Percentiles rank a stretch among this genome's conserved stretches.
These are phyloP conservation scores for Tricholoma flavovirens DNA, from an alignment of 768 basidiomycete genomes.

Conservation along the genomic window DNA sequence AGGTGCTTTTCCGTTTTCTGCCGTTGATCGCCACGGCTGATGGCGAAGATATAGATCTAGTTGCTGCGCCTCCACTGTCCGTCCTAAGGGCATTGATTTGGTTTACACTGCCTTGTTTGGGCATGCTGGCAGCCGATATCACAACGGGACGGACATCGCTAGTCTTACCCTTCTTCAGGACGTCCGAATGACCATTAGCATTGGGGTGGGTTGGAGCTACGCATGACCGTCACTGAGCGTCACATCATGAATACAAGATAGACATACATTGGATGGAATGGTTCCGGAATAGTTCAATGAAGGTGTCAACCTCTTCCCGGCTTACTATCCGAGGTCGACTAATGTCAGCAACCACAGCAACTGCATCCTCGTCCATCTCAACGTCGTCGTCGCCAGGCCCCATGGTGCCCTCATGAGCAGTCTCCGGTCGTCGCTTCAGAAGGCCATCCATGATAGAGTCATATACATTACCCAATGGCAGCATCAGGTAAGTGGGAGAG, in stretches of 20 bases:
- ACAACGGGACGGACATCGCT: background rate
- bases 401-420: background rate
- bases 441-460: conserved; percentile 42
- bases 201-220: conserved; percentile 1
- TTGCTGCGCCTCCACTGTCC: background rate
- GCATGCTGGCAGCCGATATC: background rate
- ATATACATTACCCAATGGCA: conserved; percentile 68
- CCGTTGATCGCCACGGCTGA: conserved; percentile 30
- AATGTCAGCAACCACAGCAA: conserved; percentile 10
- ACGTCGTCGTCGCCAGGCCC: conserved; percentile 32
- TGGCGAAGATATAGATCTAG: conserved; percentile 9
- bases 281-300: conserved; percentile 60
- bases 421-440: conserved; percentile 23
- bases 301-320: conserved; percentile 50
- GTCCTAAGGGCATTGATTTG: background rate
- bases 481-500: conserved; percentile 70
- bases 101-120: background rate
- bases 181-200: conserved; percentile 5
- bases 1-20: conserved; percentile 52
- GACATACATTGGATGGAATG: conserved; percentile 39
- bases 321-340: conserved; percentile 32
- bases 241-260: background rate
- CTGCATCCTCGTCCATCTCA: conserved; percentile 34
- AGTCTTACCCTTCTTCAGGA: background rate
- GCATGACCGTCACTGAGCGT: background rate